phyloP scores from a whole-genome alignment of 805 yeast genomes.

The Yamadazyma tumulicola region DNA sequence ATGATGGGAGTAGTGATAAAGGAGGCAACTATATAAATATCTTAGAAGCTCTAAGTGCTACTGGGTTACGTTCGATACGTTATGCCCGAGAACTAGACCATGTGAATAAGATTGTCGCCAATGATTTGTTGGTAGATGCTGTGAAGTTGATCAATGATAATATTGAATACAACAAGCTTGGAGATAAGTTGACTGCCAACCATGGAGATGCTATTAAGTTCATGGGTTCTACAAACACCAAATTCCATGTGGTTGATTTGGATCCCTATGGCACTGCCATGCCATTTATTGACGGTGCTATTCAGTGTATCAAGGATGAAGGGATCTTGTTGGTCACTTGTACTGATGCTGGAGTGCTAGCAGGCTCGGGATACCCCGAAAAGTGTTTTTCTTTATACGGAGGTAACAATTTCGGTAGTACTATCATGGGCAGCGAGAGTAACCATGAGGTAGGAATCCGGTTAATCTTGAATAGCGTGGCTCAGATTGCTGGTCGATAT shows the following conservation, averaged over 20 bases:
- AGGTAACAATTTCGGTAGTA: constrained; percentile 77
- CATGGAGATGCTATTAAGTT: constrained; percentile 88
- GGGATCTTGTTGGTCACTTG: constrained; percentile 90
- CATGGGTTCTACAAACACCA: constrained; percentile 50
- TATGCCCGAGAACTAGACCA: constrained; percentile 89
- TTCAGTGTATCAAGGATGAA: constrained; percentile 77
- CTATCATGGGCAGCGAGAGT: constrained; percentile 52
- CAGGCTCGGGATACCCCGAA: constrained; percentile 95
- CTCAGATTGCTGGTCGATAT: constrained; percentile 84
- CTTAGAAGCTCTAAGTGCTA: constrained; percentile 89
- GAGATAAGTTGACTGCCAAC: constrained; percentile 56
- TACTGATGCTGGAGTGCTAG: constrained; percentile 92
- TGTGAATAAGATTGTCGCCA: constrained; percentile 74
- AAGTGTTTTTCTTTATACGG: constrained; percentile 95
- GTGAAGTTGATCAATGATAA: constrained; percentile 76
- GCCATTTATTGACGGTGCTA: constrained; percentile 90
- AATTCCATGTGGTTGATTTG: constrained; percentile 83
- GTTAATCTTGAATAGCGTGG: constrained; percentile 71
- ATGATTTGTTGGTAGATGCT: constrained; percentile 83
- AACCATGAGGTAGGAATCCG: constrained; percentile 93
- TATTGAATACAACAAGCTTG: constrained; percentile 61
- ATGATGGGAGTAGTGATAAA: constrained; percentile 6
- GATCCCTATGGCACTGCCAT: constrained; percentile 98
- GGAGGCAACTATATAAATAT: constrained; percentile 49
- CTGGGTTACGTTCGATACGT: constrained; percentile 91